Percentiles rank a stretch among this genome's conserved stretches.
These are phyloP conservation scores for Cryptococcus maquisensis DNA, from an alignment of 1,284 basidiomycete genomes.

Conservation along the genomic window DNA sequence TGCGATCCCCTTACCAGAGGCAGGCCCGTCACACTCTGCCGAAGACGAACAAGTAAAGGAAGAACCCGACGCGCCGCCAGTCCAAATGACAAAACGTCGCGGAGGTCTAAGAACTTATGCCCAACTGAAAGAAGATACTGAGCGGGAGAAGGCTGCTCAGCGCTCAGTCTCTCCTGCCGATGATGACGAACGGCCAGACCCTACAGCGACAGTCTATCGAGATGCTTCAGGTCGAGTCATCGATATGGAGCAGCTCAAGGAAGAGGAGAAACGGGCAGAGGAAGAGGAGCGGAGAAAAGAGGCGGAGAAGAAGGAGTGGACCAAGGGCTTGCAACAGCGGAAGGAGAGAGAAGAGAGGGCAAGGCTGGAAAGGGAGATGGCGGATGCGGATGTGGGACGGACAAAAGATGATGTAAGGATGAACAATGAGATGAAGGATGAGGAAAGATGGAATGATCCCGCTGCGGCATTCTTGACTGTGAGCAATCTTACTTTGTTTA, in stretches of 20 bases:
- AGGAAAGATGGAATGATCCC: conserved; percentile 89
- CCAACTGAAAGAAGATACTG: conserved; percentile 51
- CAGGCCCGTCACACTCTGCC: conserved; percentile 2
- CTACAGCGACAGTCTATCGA: conserved; percentile 90
- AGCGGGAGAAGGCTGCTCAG: conserved; percentile 53
- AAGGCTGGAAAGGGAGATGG: conserved; percentile 64
- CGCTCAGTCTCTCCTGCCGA: conserved; percentile 49
- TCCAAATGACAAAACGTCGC: conserved; percentile 48
- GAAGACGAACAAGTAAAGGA: background rate
- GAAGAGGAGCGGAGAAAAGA: conserved; percentile 76
- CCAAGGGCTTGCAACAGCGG: conserved; percentile 84
- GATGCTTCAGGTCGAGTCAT: conserved; percentile 83
- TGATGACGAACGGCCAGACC: conserved; percentile 57
- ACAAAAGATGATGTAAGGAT: conserved; percentile 68
- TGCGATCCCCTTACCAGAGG: conserved; percentile 5
- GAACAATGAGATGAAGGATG: conserved; percentile 74
- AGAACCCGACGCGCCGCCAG: conserved; percentile 26
- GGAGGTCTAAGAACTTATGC: conserved; percentile 73
- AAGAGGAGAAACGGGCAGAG: conserved; percentile 72
- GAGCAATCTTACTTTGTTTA: conserved; percentile 28
- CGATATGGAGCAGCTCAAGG: conserved; percentile 75
- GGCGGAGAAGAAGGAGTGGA: conserved; percentile 91
- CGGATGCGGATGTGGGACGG: conserved; percentile 65
- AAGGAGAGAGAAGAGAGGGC: conserved; percentile 66
- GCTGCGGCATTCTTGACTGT: conserved; percentile 88